phyloP scores from a whole-genome alignment of 2,329 filamentous ascomycete species.

The Fusarium nurragi region DNA sequence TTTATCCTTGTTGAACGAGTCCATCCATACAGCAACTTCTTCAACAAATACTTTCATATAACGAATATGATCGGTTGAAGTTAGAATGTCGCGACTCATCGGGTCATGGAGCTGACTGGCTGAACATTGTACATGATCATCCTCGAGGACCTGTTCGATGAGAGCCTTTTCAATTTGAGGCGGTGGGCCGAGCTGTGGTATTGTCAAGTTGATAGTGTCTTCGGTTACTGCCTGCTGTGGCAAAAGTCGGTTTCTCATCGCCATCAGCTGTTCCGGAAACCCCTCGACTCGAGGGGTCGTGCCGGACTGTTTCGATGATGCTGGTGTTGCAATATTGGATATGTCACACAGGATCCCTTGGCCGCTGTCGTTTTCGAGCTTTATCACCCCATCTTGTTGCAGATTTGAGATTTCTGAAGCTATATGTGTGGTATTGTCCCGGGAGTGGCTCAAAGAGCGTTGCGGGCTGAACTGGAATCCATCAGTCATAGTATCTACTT shows the following conservation, averaged over 20 bases:
- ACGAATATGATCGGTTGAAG: conserved; percentile 79
- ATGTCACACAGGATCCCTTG: conserved; percentile 29
- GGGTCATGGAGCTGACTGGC: background rate
- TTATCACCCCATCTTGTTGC: background rate
- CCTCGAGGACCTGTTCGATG: conserved; percentile 7
- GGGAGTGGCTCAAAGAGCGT: background rate
- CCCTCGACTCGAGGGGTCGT: conserved; percentile 21
- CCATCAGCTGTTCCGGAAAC: conserved; percentile 22
- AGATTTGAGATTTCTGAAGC: background rate
- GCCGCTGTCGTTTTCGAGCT: conserved; percentile 5
- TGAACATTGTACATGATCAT: conserved; percentile 2
- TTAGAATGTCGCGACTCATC: conserved; percentile 68
- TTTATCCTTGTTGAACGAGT: conserved; percentile 84
- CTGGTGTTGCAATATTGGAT: conserved; percentile 40
- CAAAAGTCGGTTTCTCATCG: conserved; percentile 18
- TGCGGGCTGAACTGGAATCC: background rate
- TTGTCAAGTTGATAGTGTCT: conserved; percentile 53
- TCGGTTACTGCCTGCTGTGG: conserved; percentile 48
- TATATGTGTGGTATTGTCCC: background rate
- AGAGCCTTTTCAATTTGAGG: conserved; percentile 4
- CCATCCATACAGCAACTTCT: conserved; percentile 94
- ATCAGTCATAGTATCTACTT: background rate
- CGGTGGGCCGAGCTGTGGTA: conserved; percentile 46
- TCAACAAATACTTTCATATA: conserved; percentile 94
- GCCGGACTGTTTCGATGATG: conserved; percentile 35